A percentile compares a stretch with the other conserved stretches of the same genome.
Evolutionary conservation across 2,329 filamentous ascomycete genomes (phyloP).

Genomic region (Xylaria sp.): DNA sequence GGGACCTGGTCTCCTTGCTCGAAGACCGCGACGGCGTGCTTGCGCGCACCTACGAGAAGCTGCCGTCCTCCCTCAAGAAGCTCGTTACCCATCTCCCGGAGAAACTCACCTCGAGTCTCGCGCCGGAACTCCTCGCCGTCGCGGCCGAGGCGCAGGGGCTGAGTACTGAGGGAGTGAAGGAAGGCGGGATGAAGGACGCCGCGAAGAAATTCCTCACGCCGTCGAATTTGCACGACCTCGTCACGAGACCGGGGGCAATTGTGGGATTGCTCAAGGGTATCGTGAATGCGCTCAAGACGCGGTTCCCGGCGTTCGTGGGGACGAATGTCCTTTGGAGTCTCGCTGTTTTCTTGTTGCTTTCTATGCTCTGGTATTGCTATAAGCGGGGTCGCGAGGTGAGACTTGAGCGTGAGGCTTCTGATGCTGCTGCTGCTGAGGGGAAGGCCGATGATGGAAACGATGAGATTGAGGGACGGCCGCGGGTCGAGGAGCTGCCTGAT

Average conservation of each 20-base stretch:
- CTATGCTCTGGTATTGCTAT: slow-evolving; percentile 98
- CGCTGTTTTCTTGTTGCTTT: slow-evolving; percentile 87
- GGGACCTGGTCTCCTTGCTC: slow-evolving; percentile 77
- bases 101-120: slow-evolving; percentile 80
- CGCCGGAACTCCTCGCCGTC: slow-evolving; percentile 83
- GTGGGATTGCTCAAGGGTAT: slow-evolving; percentile 89
- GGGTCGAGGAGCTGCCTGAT: slow-evolving; percentile 63
- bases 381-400: slow-evolving; percentile 91
- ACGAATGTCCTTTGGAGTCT: slow-evolving; percentile 93
- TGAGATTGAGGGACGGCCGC: slow-evolving; percentile 53
- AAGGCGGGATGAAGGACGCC: slow-evolving; percentile 60
- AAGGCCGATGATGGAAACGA: slow-evolving; percentile 5
- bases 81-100: slow-evolving; percentile 85
- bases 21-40: slow-evolving; percentile 71
- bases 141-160: slow-evolving; percentile 79
- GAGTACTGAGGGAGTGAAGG: slow-evolving; percentile 53
- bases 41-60: slow-evolving; percentile 69
- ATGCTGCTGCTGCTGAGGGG: slow-evolving; percentile 48
- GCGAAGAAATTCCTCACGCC: slow-evolving; percentile 76
- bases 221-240: slow-evolving; percentile 78
- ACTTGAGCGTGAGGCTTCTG: slow-evolving; percentile 68
- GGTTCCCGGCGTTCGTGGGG: slow-evolving; percentile 91
- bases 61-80: slow-evolving; percentile 85
- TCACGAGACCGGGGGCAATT: slow-evolving; percentile 88
- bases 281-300: slow-evolving; percentile 83